phyloP scores from a whole-genome alignment of 176 grass and related monocot species.

The Metroxylon sagu region DNA sequence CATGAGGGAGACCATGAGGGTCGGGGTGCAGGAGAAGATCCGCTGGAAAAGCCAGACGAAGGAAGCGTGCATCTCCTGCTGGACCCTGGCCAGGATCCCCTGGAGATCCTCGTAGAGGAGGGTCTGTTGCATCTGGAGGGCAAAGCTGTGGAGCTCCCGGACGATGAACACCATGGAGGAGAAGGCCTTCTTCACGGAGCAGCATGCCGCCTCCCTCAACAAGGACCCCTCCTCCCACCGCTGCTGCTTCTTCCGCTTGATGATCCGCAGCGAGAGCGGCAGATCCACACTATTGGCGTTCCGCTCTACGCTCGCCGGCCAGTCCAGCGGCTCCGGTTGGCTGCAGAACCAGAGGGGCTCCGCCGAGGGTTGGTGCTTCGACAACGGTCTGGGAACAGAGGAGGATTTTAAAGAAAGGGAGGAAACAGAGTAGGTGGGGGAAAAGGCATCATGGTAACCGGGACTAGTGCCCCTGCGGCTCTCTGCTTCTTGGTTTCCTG shows the following conservation, averaged over 20 bases:
- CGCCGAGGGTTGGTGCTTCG: background rate
- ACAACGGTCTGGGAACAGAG: background rate
- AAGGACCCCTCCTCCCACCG: background rate
- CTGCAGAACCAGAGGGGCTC: background rate
- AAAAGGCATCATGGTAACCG: no score
- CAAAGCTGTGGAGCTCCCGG: conserved; percentile 4
- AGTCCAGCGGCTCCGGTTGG: background rate
- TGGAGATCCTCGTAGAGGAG: conserved; percentile 7
- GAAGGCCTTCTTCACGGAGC: conserved; percentile 12
- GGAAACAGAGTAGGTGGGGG: background rate
- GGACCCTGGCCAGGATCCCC: background rate
- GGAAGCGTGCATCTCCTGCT: conserved; percentile 3
- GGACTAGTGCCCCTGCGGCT: background rate
- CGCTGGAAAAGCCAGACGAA: conserved; percentile 11
- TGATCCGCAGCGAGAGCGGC: conserved; percentile 8
- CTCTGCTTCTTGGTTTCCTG: background rate
- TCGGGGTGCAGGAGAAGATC: conserved; percentile 12
- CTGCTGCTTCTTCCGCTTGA: conserved; percentile 13
- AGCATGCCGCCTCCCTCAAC: conserved; percentile 4
- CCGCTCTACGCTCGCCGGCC: conserved; percentile 7
- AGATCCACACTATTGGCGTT: conserved; percentile 1
- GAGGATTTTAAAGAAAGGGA: background rate
- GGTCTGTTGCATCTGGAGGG: background rate
- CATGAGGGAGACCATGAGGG: conserved; percentile 17
- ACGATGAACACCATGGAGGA: conserved; percentile 14